phyloP scores from a whole-genome alignment of 163 green algal species.

The Chlamydomonas reinhardtii region DNA sequence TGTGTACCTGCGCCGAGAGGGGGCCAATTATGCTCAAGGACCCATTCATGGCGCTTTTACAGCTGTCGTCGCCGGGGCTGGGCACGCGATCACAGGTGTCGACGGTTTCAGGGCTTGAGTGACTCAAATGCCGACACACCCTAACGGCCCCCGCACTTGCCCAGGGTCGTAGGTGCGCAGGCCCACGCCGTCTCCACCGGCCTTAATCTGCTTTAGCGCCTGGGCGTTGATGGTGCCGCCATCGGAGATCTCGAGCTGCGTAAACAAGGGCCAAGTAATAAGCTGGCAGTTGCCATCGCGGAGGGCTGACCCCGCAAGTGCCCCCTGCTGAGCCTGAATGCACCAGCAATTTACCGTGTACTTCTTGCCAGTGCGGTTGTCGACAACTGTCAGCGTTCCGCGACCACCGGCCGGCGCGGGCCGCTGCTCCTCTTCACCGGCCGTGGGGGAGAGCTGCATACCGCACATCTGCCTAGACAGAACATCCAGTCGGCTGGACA shows the following conservation, averaged over 20 bases:
- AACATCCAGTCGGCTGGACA: constrained; percentile 12
- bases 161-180: constrained; percentile 89
- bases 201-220: constrained; percentile 94
- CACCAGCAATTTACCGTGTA: constrained; percentile 81
- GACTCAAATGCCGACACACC: background rate
- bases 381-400: constrained; percentile 87
- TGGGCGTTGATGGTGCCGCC: constrained; percentile 89
- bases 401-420: constrained; percentile 83
- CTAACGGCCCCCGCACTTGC: constrained; percentile 49
- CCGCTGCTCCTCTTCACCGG: constrained; percentile 47
- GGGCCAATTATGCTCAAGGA: no score
- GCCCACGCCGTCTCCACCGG: constrained; percentile 91
- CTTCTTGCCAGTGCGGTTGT: constrained; percentile 93
- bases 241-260: constrained; percentile 85
- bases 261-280: background rate
- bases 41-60: no score
- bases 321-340: background rate
- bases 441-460: background rate
- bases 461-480: constrained; percentile 37
- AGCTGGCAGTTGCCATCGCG: constrained; percentile 5
- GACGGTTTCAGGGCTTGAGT: no score
- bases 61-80: no score
- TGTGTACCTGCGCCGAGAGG: constrained; percentile 77
- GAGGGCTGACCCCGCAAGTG: background rate
- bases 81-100: no score